Percentiles rank a stretch among this genome's conserved stretches.
Evolutionary conservation across 2,329 filamentous ascomycete genomes (phyloP).

Genomic region (Diaporthe capsici): DNA sequence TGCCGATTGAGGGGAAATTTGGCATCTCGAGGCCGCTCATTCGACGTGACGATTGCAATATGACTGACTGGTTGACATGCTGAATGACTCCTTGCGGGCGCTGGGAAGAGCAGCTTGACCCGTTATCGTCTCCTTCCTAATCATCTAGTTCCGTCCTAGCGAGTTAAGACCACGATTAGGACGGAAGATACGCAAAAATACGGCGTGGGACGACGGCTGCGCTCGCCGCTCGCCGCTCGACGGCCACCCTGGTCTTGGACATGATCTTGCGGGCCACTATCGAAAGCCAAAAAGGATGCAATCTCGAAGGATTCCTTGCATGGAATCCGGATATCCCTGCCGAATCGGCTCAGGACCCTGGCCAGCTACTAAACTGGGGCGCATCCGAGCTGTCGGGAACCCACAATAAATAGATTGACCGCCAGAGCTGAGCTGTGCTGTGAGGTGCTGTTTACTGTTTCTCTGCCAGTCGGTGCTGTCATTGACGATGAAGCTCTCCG

Average conservation of each 20-base stretch:
- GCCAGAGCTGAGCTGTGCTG: background rate
- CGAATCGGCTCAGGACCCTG: constrained; percentile 16
- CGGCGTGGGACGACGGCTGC: background rate
- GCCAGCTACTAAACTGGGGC: constrained; percentile 8
- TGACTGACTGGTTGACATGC: background rate
- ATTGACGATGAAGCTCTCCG: constrained; percentile 19
- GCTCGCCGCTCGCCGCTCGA: background rate
- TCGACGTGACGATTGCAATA: constrained; percentile 18
- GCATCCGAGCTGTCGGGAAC: constrained; percentile 26
- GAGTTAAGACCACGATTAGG: background rate
- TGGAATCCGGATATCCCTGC: constrained; percentile 18
- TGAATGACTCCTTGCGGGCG: too few species aligned
- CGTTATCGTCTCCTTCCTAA: background rate
- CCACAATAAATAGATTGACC: constrained; percentile 17
- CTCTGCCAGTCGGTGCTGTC: constrained; percentile 13
- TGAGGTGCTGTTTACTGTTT: too few species aligned
- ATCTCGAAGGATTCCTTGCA: constrained; percentile 23
- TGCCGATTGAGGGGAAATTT: background rate
- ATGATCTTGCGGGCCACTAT: constrained; percentile 17
- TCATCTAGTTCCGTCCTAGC: background rate
- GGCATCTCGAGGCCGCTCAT: constrained; percentile 11
- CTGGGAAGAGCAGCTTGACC: background rate
- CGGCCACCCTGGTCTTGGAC: background rate
- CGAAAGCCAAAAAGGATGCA: constrained; percentile 28
- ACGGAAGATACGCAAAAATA: background rate